Evolutionary conservation across 176 grass and related monocot species (phyloP).

Genomic region (Secale cereale): DNA sequence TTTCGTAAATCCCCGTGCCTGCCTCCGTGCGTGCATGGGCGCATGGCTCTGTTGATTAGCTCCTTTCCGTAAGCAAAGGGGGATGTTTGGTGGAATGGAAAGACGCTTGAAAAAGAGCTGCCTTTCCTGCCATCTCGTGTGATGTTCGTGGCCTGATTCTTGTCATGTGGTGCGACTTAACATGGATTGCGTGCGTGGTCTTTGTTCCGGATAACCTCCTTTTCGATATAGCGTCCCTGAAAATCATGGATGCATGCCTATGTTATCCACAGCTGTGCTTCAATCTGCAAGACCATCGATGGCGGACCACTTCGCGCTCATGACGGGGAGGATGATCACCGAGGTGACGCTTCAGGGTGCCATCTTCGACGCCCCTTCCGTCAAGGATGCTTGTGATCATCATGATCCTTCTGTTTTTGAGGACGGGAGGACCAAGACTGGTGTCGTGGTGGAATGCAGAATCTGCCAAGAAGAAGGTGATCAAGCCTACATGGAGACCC

Average conservation of each 20-base stretch:
- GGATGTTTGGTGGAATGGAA: neutral
- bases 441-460: conserved; percentile 61
- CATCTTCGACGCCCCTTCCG: conserved; percentile 10
- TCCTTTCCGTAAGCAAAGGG: neutral
- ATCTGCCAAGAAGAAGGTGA: conserved; percentile 87
- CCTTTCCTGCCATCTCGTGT: neutral
- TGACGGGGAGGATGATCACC: conserved; percentile 66
- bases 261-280: neutral
- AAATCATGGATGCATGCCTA: neutral
- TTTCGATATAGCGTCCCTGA: neutral
- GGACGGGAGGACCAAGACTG: conserved; percentile 15
- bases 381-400: neutral
- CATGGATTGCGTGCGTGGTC: neutral
- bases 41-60: neutral
- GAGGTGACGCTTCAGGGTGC: conserved; percentile 61
- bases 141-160: neutral
- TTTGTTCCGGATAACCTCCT: neutral
- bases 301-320: conserved; percentile 75
- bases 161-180: neutral
- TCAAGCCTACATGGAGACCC: conserved; percentile 61
- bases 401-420: conserved; percentile 8
- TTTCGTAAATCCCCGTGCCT: neutral
- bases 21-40: conserved; percentile 19
- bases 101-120: neutral
- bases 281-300: conserved; percentile 15